A percentile compares a stretch with the other conserved stretches of the same genome.
Evolutionary conservation across 1,284 basidiomycete species (phyloP).

Genomic region (Austropuccinia psidii): DNA sequence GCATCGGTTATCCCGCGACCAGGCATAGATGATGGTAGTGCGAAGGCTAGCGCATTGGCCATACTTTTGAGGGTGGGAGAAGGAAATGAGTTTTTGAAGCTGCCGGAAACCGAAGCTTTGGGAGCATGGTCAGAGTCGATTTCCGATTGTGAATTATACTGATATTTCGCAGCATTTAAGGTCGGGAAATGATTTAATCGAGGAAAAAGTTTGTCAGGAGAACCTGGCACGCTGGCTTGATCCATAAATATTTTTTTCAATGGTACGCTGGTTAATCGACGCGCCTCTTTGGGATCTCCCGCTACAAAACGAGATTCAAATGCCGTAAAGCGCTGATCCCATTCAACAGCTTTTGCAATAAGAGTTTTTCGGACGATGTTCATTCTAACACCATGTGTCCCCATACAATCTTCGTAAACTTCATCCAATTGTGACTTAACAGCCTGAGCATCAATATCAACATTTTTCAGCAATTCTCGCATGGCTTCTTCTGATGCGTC

Average conservation of each 20-base stretch:
- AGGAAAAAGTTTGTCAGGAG: conserved; percentile 42
- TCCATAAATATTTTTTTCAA: conserved; percentile 54
- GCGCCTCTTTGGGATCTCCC: conserved; percentile 46
- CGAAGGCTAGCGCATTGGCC: conserved; percentile 31
- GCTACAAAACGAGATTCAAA: conserved; percentile 49
- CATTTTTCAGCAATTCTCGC: conserved; percentile 61
- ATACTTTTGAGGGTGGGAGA: conserved; percentile 34
- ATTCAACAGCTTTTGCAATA: conserved; percentile 92
- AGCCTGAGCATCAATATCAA: conserved; percentile 14
- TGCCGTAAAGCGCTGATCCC: conserved; percentile 72
- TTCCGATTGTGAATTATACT: conserved; percentile 36
- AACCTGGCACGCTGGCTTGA: conserved; percentile 44
- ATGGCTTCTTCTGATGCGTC: conserved; percentile 56
- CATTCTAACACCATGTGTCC: conserved; percentile 77
- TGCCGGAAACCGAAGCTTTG: conserved; percentile 13
- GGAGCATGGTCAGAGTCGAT: conserved; percentile 34
- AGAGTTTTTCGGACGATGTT: conserved; percentile 78
- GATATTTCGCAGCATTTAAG: conserved; percentile 20
- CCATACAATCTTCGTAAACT: conserved; percentile 68
- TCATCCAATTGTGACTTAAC: conserved; percentile 25
- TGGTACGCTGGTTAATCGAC: conserved; percentile 47
- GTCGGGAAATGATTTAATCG: conserved; percentile 16
- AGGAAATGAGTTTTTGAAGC: conserved; percentile 34
- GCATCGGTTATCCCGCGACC: conserved; percentile 7
- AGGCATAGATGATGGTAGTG: conserved; percentile 36